Evolutionary conservation across 805 yeast genomes (phyloP), one percentile per base, ranked within the genome.

Genomic region (Barnettozyma populi): DNA sequence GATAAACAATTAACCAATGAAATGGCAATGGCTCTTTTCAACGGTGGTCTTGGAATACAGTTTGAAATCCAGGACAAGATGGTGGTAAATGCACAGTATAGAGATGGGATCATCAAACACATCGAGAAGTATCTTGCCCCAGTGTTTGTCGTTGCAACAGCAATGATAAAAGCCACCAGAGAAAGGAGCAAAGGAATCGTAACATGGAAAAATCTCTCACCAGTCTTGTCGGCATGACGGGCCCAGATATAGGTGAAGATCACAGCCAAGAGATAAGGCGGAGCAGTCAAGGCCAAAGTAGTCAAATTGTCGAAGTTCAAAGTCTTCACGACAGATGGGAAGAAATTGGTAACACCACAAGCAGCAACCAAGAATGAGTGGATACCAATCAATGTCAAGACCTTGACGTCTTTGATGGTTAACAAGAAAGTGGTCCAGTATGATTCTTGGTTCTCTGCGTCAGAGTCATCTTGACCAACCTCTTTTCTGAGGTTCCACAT

Each of bases 111-210:
- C 79, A 79, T 74, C 47, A 78, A 65, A 55, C 79, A 75, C 82
- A 80, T 78, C 20, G 83, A 75, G 52, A 78, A 75, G 54, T 78
- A 79, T 47, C 84, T 64, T 3, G 82, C 82, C 6, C 79, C 84
- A 1, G 76, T 73, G 49, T 76, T 74, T 45, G 74, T 62, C 0
- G 81, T 72, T 2, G 80, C 62, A 21, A 73, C 77, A 1, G 79
- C 67, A 16, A 79, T 68, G 36, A 75, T 70, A 53, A 75, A 78
- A 2, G 80, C 69, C 2, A 67, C 54, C 53, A 76, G 57, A 1
- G 82, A 61, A 2, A 73, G 46, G 4, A 65, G 18, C 47, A 75
- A 56, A 7, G 82, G 80, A 5, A 62, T 48, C 1, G 69, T 65
- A 44, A 74, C 73, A 53, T 78, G 83, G 61, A 65, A 73, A 59